These are phyloP conservation scores for Coemansia guatemalensis DNA, from an alignment of 192 early-diverging fungal genomes.

Conservation along the genomic window DNA sequence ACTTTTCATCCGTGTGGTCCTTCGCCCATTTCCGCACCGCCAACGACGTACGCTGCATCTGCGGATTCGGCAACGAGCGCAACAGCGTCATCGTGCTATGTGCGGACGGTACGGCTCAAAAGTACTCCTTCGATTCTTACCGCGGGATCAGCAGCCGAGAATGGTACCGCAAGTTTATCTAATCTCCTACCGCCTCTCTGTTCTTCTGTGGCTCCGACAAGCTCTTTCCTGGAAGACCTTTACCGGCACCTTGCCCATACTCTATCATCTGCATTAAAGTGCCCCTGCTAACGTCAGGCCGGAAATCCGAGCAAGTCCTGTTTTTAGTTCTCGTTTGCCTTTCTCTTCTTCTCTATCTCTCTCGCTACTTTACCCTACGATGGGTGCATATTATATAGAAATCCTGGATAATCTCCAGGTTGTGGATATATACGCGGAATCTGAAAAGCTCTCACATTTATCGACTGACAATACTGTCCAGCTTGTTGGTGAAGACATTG, in stretches of 20 bases:
- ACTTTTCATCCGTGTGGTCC: conserved; percentile 93
- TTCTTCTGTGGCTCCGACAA: too few relatives aligned
- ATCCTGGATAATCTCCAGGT: conserved; percentile 40
- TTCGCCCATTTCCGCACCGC: conserved; percentile 86
- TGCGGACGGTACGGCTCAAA: conserved; percentile 85
- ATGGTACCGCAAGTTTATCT: conserved; percentile 57
- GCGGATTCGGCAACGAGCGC: conserved; percentile 76
- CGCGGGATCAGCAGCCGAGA: conserved; percentile 51
- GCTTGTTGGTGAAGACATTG: not conserved
- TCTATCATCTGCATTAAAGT: too few relatives aligned
- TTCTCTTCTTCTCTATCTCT: conserved; percentile 5
- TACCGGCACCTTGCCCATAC: too few relatives aligned
- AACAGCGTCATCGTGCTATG: conserved; percentile 81
- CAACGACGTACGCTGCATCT: conserved; percentile 76
- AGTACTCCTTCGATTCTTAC: conserved; percentile 75
- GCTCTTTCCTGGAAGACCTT: too few relatives aligned
- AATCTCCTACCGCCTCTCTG: not conserved
- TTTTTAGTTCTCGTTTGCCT: not conserved
- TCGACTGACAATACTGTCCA: conserved; percentile 1
- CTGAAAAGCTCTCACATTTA: not conserved
- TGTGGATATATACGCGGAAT: conserved; percentile 40
- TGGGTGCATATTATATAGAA: conserved; percentile 42
- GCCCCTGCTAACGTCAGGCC: not conserved
- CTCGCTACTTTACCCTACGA: conserved; percentile 1
- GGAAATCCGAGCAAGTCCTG: too few relatives aligned